Base-by-base conservation (phyloP, 1,139 yeast species). In the Hansenula anomala region DNA sequence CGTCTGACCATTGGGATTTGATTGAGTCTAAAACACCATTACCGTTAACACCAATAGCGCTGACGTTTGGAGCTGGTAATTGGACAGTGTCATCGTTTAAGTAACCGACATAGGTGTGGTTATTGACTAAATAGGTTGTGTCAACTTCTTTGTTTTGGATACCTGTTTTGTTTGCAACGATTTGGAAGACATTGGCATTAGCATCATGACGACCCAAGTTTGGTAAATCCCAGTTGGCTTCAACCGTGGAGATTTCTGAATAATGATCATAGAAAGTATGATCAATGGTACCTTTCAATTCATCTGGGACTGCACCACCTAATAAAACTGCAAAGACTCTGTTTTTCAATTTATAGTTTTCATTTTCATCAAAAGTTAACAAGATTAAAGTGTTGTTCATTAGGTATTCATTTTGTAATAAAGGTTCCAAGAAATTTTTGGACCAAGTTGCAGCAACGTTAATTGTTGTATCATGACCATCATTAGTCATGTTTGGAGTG, bases 401-500 rank as follows among this genome's bases (percentile, higher is more conserved):
- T 60, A 71, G 71, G 59, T 68, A 66, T 27, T 56, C 53, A 58
- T 69, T 66, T 43, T 56, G 44, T 48, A 67, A 55, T 43, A 68
- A 52, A 32, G 74, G 74, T 38, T 54, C 59, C 44, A 72, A 51
- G 61, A 69, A 71, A 42, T 54, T 42, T 44, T 63, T 63, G 30
- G 71, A 50, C 76, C 76, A 70, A 38, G 50, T 43, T 39, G 72
- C 71, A 14, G 75, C 66, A 38, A 64, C 59, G 38, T 59, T 60
- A 40, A 71, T 65, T 44, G 61, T 68, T 32, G 69, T 47, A 54
- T 69, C 73, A 44, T 72, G 73, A 30, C 74, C 77, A 50, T 71
- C 74, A 54, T 69, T 61, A 44, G 72, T 60, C 71, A 69, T 66
- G 59, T 71, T 71, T 41, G 77, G 77, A 31, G 76, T 71, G 51